Percentiles rank a stretch among this genome's conserved stretches.
Evolutionary conservation across 192 early-diverging fungal species (phyloP).

Genomic region (Phlyctochytrium bullatum): DNA sequence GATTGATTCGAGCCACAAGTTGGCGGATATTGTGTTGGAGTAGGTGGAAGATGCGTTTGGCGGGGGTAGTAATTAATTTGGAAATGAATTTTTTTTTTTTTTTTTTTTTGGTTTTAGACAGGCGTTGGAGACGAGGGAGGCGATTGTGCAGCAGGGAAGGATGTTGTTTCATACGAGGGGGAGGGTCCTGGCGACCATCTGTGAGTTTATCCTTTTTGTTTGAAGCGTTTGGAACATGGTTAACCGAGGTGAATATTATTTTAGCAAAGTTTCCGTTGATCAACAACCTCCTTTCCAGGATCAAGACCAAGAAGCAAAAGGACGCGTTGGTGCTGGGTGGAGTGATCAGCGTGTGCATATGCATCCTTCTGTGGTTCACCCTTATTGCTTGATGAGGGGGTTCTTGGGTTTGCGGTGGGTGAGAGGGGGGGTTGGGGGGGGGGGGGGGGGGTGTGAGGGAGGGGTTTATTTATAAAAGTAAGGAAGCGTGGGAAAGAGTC

Average conservation of each 20-base stretch:
- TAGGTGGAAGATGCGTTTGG: slow-evolving; percentile 38
- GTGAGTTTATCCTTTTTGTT: slow-evolving; percentile 33
- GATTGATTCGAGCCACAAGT: slow-evolving; percentile 69
- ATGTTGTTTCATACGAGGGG: slow-evolving; percentile 54
- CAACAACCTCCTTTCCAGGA: slow-evolving; percentile 67
- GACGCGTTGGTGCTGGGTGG: slow-evolving; percentile 72
- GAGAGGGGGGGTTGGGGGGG: no score
- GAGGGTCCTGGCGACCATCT: slow-evolving; percentile 53
- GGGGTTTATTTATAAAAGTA: no score
- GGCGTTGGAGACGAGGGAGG: slow-evolving; percentile 69
- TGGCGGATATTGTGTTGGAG: slow-evolving; percentile 78
- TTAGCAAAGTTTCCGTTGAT: slow-evolving; percentile 62
- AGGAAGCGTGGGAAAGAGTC: no score
- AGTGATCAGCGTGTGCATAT: slow-evolving; percentile 52
- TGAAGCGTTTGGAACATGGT: not conserved
- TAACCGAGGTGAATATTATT: not conserved
- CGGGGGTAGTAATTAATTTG: not conserved
- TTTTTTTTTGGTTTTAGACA: slow-evolving; percentile 50
- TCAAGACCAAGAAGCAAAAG: slow-evolving; percentile 61
- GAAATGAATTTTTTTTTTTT: slow-evolving; percentile 5
- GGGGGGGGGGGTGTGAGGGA: no score
- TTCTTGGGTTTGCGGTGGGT: no score
- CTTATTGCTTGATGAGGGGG: no score
- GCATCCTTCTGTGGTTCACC: slow-evolving; percentile 33
- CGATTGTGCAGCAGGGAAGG: slow-evolving; percentile 59